Conservation (phyloP, 2,329 filamentous ascomycete species). For the Colletotrichum gloeosporioides region DNA sequence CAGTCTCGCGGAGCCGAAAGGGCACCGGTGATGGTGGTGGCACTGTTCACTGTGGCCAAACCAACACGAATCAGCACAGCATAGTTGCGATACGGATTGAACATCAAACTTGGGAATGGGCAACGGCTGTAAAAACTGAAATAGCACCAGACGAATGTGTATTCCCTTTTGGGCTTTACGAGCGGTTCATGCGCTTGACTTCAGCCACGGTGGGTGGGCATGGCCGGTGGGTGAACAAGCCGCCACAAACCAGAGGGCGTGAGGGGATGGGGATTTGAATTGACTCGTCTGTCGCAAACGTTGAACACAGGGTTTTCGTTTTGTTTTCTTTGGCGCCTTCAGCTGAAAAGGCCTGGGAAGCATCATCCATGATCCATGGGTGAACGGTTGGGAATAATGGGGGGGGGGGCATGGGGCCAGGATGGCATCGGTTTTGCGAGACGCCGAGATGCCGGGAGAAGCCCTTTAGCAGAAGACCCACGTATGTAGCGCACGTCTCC, state of each 20-base stretch:
- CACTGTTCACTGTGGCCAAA: background rate
- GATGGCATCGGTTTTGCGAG: slow-evolving; percentile 5
- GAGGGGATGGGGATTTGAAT: background rate
- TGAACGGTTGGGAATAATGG: background rate
- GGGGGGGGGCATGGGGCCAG: background rate
- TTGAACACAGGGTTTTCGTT: background rate
- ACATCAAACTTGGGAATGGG: background rate
- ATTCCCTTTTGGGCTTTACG: background rate
- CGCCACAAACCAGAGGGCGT: background rate
- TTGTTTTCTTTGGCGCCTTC: background rate
- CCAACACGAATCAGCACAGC: background rate
- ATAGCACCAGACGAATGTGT: background rate
- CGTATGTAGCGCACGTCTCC: background rate
- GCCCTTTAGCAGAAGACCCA: background rate
- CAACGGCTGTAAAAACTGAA: background rate
- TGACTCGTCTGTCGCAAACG: background rate
- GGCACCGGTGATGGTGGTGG: background rate
- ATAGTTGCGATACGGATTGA: background rate
- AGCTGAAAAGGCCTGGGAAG: background rate
- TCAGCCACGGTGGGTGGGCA: background rate
- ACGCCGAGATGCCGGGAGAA: slow-evolving; percentile 17
- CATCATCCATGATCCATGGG: background rate
- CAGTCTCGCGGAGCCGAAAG: slow-evolving; percentile 6
- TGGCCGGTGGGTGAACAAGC: background rate
- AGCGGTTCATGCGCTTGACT: background rate